A percentile compares a stretch with the other conserved stretches of the same genome.
Evolutionary conservation across 1,284 basidiomycete species (phyloP).

Genomic region (Microstroma glucosiphilum): DNA sequence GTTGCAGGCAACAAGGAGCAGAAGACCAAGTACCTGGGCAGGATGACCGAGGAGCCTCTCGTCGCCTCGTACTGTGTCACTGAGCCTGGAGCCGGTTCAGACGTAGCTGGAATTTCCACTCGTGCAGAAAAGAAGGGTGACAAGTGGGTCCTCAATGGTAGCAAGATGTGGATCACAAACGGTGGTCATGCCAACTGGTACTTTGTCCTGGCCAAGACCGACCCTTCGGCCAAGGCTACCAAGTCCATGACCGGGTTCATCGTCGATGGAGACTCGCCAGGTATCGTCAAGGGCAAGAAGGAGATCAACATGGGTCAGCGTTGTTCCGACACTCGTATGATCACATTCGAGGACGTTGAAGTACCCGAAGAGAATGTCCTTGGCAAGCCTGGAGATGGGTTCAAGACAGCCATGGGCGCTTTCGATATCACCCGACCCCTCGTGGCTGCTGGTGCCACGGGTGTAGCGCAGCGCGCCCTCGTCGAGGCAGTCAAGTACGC

Average conservation of each 20-base stretch:
- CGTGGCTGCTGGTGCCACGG: conserved; percentile 57
- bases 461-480: conserved; percentile 56
- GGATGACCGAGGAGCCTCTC: conserved; percentile 58
- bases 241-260: conserved; percentile 59
- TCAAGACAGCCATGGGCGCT: conserved; percentile 58
- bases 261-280: conserved; percentile 56
- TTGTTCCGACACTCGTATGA: conserved; percentile 58
- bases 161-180: conserved; percentile 57
- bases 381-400: conserved; percentile 57
- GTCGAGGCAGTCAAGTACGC: conserved; percentile 58
- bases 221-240: conserved; percentile 53
- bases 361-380: conserved; percentile 56
- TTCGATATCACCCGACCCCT: conserved; percentile 56
- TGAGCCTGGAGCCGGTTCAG: conserved; percentile 57
- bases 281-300: conserved; percentile 55
- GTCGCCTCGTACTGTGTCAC: conserved; percentile 59
- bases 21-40: conserved; percentile 58
- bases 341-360: conserved; percentile 57
- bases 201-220: conserved; percentile 59
- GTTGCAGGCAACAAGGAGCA: conserved; percentile 55
- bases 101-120: conserved; percentile 54
- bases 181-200: conserved; percentile 57
- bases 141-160: conserved; percentile 54
- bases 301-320: conserved; percentile 61
- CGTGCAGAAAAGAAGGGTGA: conserved; percentile 56